Percentiles rank a stretch among this genome's conserved stretches.
Evolutionary conservation across 345 rosid species (phyloP).

Genomic region (Rhodamnia argentea): DNA sequence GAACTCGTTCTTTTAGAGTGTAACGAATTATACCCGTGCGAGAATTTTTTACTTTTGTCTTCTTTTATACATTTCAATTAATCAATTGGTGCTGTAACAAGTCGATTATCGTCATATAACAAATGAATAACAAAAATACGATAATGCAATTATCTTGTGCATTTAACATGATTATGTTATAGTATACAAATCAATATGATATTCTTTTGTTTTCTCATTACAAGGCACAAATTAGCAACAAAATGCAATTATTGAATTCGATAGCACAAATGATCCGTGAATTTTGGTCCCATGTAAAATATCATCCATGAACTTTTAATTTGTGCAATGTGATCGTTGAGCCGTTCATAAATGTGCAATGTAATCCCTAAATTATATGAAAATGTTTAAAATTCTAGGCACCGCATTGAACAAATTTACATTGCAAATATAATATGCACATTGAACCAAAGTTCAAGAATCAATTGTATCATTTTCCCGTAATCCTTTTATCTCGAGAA

Average conservation of each 20-base stretch:
- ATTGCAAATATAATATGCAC: neutral
- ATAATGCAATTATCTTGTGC: neutral
- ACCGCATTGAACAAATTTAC: neutral
- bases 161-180: neutral
- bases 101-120: no score
- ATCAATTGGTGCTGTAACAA: no score
- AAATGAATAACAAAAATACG: neutral
- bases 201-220: neutral
- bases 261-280: neutral
- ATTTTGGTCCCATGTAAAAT: neutral
- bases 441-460: neutral
- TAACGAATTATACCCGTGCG: no score
- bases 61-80: no score
- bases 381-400: neutral
- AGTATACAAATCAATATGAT: neutral
- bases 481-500: neutral
- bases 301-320: neutral
- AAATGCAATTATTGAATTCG: neutral
- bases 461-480: neutral
- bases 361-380: neutral
- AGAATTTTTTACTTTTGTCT: no score
- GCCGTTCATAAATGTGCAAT: neutral
- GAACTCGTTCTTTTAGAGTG: no score
- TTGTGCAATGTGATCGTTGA: neutral
- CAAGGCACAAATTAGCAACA: neutral